A percentile compares a stretch with the other conserved stretches of the same genome.
Evolutionary conservation across 2,329 filamentous ascomycete genomes (phyloP).

Genomic region (Diaporthe ampelina): DNA sequence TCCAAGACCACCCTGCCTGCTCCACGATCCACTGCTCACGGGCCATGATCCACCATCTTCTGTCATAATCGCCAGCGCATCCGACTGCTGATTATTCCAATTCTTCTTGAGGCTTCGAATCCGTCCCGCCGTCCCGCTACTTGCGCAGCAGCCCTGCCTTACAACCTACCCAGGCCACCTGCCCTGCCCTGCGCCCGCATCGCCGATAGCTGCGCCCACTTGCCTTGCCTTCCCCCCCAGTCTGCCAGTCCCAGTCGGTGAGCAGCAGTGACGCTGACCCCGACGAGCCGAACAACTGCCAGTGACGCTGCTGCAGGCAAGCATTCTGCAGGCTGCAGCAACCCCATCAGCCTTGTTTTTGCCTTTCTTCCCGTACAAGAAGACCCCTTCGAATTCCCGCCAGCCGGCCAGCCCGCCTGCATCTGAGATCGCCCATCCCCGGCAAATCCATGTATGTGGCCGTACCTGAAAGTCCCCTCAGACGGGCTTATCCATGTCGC

Average conservation of each 20-base stretch:
- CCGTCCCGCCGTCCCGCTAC: constrained; percentile 3
- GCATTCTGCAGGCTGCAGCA: constrained; percentile 17
- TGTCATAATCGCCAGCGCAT: constrained; percentile 35
- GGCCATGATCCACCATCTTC: constrained; percentile 30
- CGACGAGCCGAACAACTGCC: constrained; percentile 12
- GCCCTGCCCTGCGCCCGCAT: constrained; percentile 23
- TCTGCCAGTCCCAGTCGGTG: constrained; percentile 12
- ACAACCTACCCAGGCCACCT: neutral
- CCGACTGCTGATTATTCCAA: constrained; percentile 28
- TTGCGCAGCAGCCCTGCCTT: constrained; percentile 3
- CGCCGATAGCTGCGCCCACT: constrained; percentile 29
- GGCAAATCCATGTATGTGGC: constrained; percentile 23
- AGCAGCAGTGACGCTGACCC: constrained; percentile 3
- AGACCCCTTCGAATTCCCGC: constrained; percentile 18
- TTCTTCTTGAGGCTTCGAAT: constrained; percentile 32
- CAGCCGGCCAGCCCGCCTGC: neutral
- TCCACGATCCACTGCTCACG: constrained; percentile 34
- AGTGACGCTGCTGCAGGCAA: constrained; percentile 31
- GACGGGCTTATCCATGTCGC: constrained; percentile 28
- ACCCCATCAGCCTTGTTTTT: constrained; percentile 30
- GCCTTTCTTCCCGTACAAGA: constrained; percentile 14
- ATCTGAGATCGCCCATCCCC: constrained; percentile 36
- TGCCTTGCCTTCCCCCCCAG: neutral
- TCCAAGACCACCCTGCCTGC: constrained; percentile 24
- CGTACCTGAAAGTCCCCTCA: constrained; percentile 26